Percentiles rank a stretch among this genome's conserved stretches.
phyloP scores from a whole-genome alignment of 352 stramenopile species.

The Pythium scleroteichum region DNA sequence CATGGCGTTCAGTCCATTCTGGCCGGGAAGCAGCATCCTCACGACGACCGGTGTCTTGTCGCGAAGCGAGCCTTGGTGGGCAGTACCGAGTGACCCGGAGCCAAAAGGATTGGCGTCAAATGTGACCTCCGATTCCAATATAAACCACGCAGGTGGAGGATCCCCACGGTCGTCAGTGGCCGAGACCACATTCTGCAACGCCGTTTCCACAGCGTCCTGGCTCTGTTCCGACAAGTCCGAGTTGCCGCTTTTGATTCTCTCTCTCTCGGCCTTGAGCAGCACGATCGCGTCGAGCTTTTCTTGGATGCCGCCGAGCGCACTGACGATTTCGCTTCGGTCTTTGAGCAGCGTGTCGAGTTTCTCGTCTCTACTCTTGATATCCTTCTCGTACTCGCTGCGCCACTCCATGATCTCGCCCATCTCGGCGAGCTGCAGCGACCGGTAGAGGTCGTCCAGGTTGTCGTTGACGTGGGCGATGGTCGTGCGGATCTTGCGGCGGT shows the following conservation, averaged over 20 bases:
- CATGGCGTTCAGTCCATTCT: background rate
- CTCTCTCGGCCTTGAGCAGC: constrained; percentile 1
- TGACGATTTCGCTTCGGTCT: background rate
- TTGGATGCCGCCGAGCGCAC: background rate
- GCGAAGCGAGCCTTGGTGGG: background rate
- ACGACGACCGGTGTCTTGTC: background rate
- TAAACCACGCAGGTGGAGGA: background rate
- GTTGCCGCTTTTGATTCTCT: constrained; percentile 1
- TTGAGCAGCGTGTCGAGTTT: background rate
- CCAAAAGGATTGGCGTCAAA: background rate
- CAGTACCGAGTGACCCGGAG: background rate
- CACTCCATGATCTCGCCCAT: background rate
- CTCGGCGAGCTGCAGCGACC: background rate
- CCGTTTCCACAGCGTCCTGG: background rate
- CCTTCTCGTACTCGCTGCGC: background rate
- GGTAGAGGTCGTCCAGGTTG: background rate
- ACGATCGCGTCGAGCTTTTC: constrained; percentile 1
- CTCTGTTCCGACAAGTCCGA: background rate
- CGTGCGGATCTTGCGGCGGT: background rate
- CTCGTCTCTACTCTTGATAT: background rate
- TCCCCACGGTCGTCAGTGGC: background rate
- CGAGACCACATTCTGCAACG: background rate
- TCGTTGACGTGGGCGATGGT: background rate
- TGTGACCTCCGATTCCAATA: background rate
- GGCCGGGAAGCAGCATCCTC: background rate